Evolutionary conservation across 257 asterid genomes (phyloP).

Genomic region (Solanum rostratum): DNA sequence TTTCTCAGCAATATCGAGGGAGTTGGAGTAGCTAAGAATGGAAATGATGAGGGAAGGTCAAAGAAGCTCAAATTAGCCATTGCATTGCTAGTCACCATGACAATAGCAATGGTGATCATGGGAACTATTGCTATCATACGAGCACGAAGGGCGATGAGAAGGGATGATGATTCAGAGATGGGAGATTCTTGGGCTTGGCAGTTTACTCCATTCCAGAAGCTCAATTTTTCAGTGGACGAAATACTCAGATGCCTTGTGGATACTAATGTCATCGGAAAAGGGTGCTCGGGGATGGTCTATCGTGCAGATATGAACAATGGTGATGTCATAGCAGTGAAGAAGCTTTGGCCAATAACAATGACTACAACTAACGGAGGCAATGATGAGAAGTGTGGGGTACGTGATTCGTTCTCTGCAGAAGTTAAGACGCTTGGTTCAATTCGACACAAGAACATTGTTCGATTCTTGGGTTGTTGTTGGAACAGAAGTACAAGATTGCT

Average conservation of each 20-base stretch:
- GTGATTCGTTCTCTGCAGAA: slow-evolving; percentile 38
- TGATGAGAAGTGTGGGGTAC: slow-evolving; percentile 17
- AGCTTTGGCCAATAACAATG: slow-evolving; percentile 29
- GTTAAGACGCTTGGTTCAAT: slow-evolving; percentile 32
- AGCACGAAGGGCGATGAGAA: slow-evolving; percentile 19
- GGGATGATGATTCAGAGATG: slow-evolving; percentile 29
- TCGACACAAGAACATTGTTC: slow-evolving; percentile 37
- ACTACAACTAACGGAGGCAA: slow-evolving; percentile 8
- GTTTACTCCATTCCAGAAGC: slow-evolving; percentile 39
- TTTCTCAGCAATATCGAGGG: slow-evolving; percentile 3
- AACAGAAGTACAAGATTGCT: slow-evolving; percentile 27
- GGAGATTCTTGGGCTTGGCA: slow-evolving; percentile 45
- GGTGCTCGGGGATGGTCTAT: slow-evolving; percentile 38
- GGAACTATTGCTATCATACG: slow-evolving; percentile 26
- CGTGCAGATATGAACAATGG: slow-evolving; percentile 28
- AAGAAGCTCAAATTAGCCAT: slow-evolving; percentile 26
- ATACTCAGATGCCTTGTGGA: slow-evolving; percentile 34
- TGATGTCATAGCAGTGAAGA: slow-evolving; percentile 32
- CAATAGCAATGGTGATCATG: slow-evolving; percentile 29
- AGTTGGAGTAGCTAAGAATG: not conserved
- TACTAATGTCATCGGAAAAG: slow-evolving; percentile 35
- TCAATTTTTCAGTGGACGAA: slow-evolving; percentile 26
- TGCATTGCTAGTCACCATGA: slow-evolving; percentile 21
- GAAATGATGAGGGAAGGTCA: slow-evolving; percentile 13
- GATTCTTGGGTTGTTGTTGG: slow-evolving; percentile 40